phyloP scores from a whole-genome alignment of 257 asterid species.

The Ligustrum vulgare region DNA sequence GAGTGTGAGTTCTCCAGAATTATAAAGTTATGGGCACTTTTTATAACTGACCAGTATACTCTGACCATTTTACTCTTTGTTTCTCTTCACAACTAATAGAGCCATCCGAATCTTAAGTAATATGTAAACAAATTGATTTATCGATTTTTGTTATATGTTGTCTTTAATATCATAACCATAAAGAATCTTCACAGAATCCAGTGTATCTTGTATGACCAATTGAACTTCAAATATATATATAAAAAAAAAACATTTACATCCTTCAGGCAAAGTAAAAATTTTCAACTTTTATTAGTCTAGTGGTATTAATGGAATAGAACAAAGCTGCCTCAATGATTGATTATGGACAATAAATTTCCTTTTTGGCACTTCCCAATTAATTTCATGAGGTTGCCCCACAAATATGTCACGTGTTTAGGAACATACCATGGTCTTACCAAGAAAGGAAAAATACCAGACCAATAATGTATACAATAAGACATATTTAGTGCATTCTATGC shows the following conservation, averaged over 20 bases:
- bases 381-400: slow-evolving; percentile 6
- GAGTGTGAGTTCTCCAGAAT: too few species aligned
- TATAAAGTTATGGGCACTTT: too few species aligned
- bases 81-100: too few species aligned
- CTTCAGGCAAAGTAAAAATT: slow-evolving; percentile 6
- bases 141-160: too few species aligned
- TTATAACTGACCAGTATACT: too few species aligned
- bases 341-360: slow-evolving; percentile 3
- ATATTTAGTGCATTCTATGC: slow-evolving; percentile 9
- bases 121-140: too few species aligned
- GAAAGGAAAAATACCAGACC: slow-evolving; percentile 3
- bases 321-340: neutral
- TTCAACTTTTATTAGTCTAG: slow-evolving; percentile 11
- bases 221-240: too few species aligned
- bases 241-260: slow-evolving; percentile 5
- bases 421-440: slow-evolving; percentile 3
- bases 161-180: too few species aligned
- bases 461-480: neutral
- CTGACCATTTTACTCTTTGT: too few species aligned
- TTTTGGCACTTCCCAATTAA: neutral
- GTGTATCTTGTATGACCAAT: too few species aligned
- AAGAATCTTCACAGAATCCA: too few species aligned
- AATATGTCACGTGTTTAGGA: neutral
- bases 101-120: too few species aligned
- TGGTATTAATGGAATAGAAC: neutral